These are phyloP conservation scores for Globisporangium nagaii DNA, from an alignment of 352 stramenopile species.

Conservation along the genomic window DNA sequence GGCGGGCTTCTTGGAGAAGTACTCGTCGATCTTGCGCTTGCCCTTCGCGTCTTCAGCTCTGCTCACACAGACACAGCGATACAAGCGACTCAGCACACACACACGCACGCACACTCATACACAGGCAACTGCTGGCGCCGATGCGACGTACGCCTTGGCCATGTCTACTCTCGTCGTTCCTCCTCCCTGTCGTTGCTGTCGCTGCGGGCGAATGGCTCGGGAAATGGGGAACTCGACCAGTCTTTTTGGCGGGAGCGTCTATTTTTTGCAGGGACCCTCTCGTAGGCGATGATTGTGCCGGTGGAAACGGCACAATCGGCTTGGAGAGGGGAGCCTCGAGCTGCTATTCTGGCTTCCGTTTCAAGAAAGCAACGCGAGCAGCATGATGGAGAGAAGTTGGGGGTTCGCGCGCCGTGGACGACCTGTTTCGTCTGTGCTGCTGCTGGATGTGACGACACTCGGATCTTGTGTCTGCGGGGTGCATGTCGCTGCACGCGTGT, in stretches of 20 bases:
- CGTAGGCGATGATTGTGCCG: background rate
- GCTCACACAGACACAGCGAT: background rate
- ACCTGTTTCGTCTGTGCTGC: too few species aligned
- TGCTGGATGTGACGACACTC: too few species aligned
- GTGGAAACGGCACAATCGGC: background rate
- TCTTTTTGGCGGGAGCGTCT: constrained; percentile 1
- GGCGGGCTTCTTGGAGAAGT: constrained; percentile 13
- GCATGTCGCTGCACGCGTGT: too few species aligned
- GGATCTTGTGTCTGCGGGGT: too few species aligned
- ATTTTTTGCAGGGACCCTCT: background rate
- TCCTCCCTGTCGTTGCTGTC: background rate
- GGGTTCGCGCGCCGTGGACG: too few species aligned
- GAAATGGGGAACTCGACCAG: constrained; percentile 2
- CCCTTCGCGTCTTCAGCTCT: constrained; percentile 34
- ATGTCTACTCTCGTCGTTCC: constrained; percentile 1
- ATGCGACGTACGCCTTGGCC: constrained; percentile 30
- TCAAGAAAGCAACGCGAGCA: too few species aligned
- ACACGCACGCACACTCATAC: background rate
- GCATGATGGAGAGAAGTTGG: too few species aligned
- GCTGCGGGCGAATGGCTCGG: background rate
- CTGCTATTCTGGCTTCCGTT: too few species aligned
- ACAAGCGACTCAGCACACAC: background rate
- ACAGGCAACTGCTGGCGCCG: background rate
- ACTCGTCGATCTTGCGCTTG: constrained; percentile 40
- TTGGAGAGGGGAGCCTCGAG: background rate